phyloP scores from a whole-genome alignment of 768 basidiomycete species.

The Calvatia gigantea region DNA sequence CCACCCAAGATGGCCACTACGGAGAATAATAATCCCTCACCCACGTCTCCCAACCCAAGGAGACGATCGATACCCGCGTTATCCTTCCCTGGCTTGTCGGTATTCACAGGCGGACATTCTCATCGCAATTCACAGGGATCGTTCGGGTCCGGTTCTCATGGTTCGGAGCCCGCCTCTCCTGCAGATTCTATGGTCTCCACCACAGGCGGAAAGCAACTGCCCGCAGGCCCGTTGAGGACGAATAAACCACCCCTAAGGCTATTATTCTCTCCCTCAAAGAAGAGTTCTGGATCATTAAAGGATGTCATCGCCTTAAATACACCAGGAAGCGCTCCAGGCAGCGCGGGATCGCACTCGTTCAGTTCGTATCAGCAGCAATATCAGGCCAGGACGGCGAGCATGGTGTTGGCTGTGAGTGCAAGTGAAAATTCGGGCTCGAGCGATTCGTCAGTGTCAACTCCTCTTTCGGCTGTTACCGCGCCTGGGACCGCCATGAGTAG shows the following conservation, averaged over 20 bases:
- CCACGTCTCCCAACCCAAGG: constrained; percentile 20
- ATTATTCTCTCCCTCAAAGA: constrained; percentile 55
- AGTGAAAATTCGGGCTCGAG: constrained; percentile 34
- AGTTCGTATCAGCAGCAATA: constrained; percentile 17
- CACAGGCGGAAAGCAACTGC: constrained; percentile 26
- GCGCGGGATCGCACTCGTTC: background rate
- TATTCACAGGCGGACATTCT: constrained; percentile 11
- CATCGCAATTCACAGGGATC: constrained; percentile 13
- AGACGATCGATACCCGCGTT: constrained; percentile 37
- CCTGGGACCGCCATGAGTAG: constrained; percentile 31
- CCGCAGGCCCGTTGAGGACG: constrained; percentile 29
- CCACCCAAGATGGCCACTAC: constrained; percentile 18
- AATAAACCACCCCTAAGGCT: constrained; percentile 72
- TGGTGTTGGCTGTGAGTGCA: constrained; percentile 9
- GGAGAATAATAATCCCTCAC: constrained; percentile 6
- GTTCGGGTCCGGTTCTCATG: background rate
- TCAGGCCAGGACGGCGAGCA: constrained; percentile 4
- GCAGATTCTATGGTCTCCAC: constrained; percentile 10
- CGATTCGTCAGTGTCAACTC: constrained; percentile 49
- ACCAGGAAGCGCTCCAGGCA: background rate
- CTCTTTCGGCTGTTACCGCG: constrained; percentile 55
- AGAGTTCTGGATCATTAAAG: constrained; percentile 36
- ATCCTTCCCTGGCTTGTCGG: constrained; percentile 33
- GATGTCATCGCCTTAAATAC: background rate
- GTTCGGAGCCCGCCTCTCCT: constrained; percentile 12